Base-by-base conservation (phyloP, 306 rosid species). In the Fagus sylvatica region DNA sequence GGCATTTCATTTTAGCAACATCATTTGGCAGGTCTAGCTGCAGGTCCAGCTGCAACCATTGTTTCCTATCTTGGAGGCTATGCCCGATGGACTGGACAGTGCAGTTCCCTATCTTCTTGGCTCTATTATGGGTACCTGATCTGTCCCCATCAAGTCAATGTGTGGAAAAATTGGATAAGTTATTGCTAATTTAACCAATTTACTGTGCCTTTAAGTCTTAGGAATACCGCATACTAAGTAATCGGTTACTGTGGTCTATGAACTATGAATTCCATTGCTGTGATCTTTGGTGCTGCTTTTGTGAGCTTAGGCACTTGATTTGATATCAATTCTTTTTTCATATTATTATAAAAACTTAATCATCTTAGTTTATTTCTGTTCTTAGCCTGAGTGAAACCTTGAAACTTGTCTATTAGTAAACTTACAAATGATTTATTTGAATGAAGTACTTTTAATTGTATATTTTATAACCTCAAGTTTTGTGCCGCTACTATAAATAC, bases 11-110 rank as follows among this genome's bases (percentile, higher is more conserved):
- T 87, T 56, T 81, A 95, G 99, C 98, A 76, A 93, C 99, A 41
- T 92, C 99, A 62, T 81, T 93, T 74, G 90, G 86, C 66, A 82
- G 89, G 88, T 95, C 98, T 81, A n/a, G n/a, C n/a, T n/a, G n/a
- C n/a, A n/a, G n/a, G n/a, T n/a, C n/a, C 98, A 84, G 76, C 78
- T 95, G 79, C 98, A 87, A 77, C 98, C 94, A 68, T 72, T 91
- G 74, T 81, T 95, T 75, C 99, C 97, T 16, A 30, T 90, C 75
- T 84, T 95, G 86, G 96, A 83, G 75, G 89, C 84, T 78, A 62
- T 89, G 82, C 97, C 99, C 41, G 90, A 83, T 5, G 88, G 22
- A 64, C 74, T 95, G 70, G 94, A 91, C 68, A 64, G 39, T 9
- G n/a, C 89, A 34, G 82, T 95, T 84, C 97, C 97, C 69, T 91